Evolutionary conservation across 495 filamentous ascomycete genomes (phyloP).

Genomic region (Podospora appendiculata): DNA sequence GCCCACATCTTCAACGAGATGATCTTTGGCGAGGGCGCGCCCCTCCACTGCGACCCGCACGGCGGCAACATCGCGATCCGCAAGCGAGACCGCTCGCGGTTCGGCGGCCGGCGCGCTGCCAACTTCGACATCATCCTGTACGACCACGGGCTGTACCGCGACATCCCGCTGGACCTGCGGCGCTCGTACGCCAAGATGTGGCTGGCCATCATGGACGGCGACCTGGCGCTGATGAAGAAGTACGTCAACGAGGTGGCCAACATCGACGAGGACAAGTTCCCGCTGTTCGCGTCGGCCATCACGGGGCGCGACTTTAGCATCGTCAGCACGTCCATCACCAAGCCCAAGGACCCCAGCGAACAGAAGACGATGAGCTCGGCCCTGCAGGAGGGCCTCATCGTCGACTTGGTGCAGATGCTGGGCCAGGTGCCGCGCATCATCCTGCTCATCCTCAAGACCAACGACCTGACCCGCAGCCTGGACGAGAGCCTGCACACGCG

Average conservation of each 20-base stretch:
- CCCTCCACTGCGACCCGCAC: constrained; percentile 95
- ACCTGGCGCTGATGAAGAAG: constrained; percentile 75
- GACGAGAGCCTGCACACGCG: constrained; percentile 91
- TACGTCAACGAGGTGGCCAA: constrained; percentile 86
- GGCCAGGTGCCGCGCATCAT: constrained; percentile 87
- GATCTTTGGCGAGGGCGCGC: constrained; percentile 89
- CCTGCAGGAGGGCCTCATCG: constrained; percentile 79
- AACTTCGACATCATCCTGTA: constrained; percentile 99
- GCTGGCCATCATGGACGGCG: constrained; percentile 87
- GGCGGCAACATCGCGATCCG: constrained; percentile 95
- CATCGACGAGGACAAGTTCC: constrained; percentile 86
- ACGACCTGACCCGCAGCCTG: constrained; percentile 89
- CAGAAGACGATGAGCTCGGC: constrained; percentile 75
- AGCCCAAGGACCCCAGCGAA: constrained; percentile 59
- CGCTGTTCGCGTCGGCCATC: constrained; percentile 91
- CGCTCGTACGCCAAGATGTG: constrained; percentile 94
- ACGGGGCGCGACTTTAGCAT: constrained; percentile 86
- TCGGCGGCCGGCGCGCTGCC: constrained; percentile 25
- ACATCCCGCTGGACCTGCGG: constrained; percentile 71
- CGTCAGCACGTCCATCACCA: constrained; percentile 53
- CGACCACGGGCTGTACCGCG: constrained; percentile 94
- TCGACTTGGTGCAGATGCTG: constrained; percentile 79
- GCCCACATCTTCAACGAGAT: constrained; percentile 98
- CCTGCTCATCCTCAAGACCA: constrained; percentile 93
- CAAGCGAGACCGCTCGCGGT: constrained; percentile 41